Evolutionary conservation across 768 basidiomycete genomes (phyloP), one percentile per base, ranked within the genome.

Genomic region (Leucosporidium scottii): DNA sequence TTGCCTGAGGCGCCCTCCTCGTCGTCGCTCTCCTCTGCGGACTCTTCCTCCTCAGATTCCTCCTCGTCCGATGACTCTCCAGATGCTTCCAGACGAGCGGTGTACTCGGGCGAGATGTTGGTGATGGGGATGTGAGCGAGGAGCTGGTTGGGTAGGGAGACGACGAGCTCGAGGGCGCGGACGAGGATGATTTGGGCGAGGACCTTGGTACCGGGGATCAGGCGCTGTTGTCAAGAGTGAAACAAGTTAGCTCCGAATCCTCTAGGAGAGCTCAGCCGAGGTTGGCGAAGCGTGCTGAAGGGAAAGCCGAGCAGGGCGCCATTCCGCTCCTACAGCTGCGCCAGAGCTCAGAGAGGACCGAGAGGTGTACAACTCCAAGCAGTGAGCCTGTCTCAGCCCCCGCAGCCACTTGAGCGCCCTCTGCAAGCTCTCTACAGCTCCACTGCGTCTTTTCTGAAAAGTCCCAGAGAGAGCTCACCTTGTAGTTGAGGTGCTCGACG

Each of bases 71-170:
- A 44, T 44, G 39, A 44, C 34, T 73, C 74, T 50, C 79, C 81
- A 60, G 82, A 85, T 70, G 83, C 82, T 75, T 90, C 88, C 34
- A 98, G 82, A 25, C 83, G 80, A 34, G 78, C 73, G 12, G 92
- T 97, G 66, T 92, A 82, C 75, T 89, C 87, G 39, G 84, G 79
- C 20, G 92, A 90, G 66, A 98, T 84, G 78, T 93, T 87, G 50
- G 93, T 98, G 71, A 99, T 91, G 28, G 94, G 93, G 44, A 98
- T 83, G 79, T 99, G 92, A 13, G 85, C 96, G 72, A 90, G 84
- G 49, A 99, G 85, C 79, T 97, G 93, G 74, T 93, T 90, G 23
- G 96, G 94, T n/a, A 99, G 82, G 23, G 94, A 97, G 34, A 98
- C 82, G 66, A 98, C 84, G 67, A 99, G 83, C 55, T 91, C 88